Conservation (phyloP, 768 basidiomycete species). For the Rhizopogon sp. region DNA sequence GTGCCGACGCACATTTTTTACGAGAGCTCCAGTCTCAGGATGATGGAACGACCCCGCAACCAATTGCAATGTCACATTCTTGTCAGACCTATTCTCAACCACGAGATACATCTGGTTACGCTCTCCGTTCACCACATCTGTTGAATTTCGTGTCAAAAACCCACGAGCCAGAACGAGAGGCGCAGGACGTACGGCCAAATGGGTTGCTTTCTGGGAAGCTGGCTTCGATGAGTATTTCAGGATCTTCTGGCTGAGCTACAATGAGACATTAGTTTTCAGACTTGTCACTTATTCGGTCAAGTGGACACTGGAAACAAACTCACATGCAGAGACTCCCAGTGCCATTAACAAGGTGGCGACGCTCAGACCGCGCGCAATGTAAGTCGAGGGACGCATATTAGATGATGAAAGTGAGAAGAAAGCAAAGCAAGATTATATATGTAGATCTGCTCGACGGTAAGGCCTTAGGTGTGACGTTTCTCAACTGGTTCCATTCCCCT, state of each 20-base stretch:
- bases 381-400: constrained; percentile 29
- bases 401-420: not conserved
- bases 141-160: not conserved
- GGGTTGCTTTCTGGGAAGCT: constrained; percentile 68
- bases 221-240: constrained; percentile 49
- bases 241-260: constrained; percentile 34
- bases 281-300: not conserved
- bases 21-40: constrained; percentile 52
- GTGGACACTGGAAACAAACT: constrained; percentile 3
- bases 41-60: constrained; percentile 67
- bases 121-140: constrained; percentile 83
- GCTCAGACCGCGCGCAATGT: constrained; percentile 23
- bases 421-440: not conserved
- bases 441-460: not conserved
- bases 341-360: constrained; percentile 22
- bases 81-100: constrained; percentile 73
- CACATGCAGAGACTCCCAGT: constrained; percentile 24
- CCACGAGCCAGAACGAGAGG: not conserved
- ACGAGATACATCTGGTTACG: constrained; percentile 60
- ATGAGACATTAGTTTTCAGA: not conserved
- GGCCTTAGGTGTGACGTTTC: not conserved
- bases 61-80: constrained; percentile 62
- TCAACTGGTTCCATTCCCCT: constrained; percentile 14
- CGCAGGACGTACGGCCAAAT: constrained; percentile 61
- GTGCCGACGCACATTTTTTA: constrained; percentile 63